Evolutionary conservation across 129 eudicot species (phyloP).

Genomic region (Tagetes erecta): DNA sequence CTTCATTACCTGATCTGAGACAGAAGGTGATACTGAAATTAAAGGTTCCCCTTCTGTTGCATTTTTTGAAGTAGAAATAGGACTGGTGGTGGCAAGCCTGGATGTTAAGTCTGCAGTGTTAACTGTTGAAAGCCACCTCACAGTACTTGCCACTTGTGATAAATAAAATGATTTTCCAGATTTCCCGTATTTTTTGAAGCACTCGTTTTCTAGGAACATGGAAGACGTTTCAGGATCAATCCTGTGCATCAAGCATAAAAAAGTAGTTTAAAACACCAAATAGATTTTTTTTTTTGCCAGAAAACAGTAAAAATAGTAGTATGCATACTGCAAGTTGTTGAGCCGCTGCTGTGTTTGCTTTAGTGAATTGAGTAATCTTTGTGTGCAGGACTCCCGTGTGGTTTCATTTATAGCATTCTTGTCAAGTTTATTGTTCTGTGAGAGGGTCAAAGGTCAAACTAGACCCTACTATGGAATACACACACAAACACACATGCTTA

Average conservation of each 20-base stretch:
- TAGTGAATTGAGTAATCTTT: slow-evolving; percentile 62
- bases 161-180: slow-evolving; percentile 82
- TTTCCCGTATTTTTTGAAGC: slow-evolving; percentile 72
- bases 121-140: slow-evolving; percentile 81
- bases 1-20: slow-evolving; percentile 25
- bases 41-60: slow-evolving; percentile 29
- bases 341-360: slow-evolving; percentile 63
- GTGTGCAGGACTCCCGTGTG: slow-evolving; percentile 68
- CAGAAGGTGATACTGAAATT: slow-evolving; percentile 36
- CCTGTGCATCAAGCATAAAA: slow-evolving; percentile 44
- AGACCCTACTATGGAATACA: not conserved
- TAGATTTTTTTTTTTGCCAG: not conserved
- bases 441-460: slow-evolving; percentile 29
- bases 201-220: slow-evolving; percentile 58
- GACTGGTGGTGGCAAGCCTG: slow-evolving; percentile 40
- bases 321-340: slow-evolving; percentile 46
- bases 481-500: not conserved
- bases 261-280: slow-evolving; percentile 12
- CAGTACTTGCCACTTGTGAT: slow-evolving; percentile 82
- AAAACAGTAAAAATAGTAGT: slow-evolving; percentile 11
- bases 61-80: slow-evolving; percentile 20
- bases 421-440: slow-evolving; percentile 56
- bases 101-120: slow-evolving; percentile 42
- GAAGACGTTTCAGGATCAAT: slow-evolving; percentile 60
- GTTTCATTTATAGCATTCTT: slow-evolving; percentile 62